Conservation (phyloP, 75 land plant genomes). For the Adiantum capillusveneris region DNA sequence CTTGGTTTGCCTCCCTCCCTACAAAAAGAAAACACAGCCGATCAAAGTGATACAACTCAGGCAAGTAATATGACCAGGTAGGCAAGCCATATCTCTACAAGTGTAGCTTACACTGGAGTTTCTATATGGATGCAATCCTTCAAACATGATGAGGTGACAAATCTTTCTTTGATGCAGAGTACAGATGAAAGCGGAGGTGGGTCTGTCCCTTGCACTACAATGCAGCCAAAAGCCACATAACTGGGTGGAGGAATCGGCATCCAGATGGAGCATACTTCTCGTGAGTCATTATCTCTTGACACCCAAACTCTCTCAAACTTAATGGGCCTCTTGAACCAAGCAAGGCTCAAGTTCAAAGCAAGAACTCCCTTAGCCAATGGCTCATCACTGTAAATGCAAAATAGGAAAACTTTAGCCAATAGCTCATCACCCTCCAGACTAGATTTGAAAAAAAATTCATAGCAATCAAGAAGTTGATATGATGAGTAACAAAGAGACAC, state of each 20-base stretch:
- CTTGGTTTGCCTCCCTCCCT: not conserved
- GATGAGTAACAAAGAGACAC: no score
- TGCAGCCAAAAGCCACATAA: constrained; percentile 87
- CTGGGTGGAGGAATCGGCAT: constrained; percentile 87
- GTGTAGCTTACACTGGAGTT: no score
- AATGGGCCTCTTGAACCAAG: constrained; percentile 70
- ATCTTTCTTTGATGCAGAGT: constrained; percentile 56
- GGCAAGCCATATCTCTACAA: no score
- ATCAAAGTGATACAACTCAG: no score
- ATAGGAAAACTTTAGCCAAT: constrained; percentile 57
- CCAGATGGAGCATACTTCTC: constrained; percentile 61
- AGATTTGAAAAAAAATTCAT: constrained; percentile 1
- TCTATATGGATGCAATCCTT: constrained; percentile 55
- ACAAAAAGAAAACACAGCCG: no score
- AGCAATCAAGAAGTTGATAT: no score
- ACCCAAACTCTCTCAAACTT: constrained; percentile 75
- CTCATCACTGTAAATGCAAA: constrained; percentile 54
- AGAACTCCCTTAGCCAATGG: constrained; percentile 92
- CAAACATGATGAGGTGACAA: constrained; percentile 58
- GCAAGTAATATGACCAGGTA: no score
- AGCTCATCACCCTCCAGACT: constrained; percentile 62
- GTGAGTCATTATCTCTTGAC: constrained; percentile 14
- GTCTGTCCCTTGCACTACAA: constrained; percentile 50
- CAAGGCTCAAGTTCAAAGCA: constrained; percentile 76
- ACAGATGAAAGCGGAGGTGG: constrained; percentile 56